phyloP scores from a whole-genome alignment of 441 rosid species.

The Gossypium gossypioides region DNA sequence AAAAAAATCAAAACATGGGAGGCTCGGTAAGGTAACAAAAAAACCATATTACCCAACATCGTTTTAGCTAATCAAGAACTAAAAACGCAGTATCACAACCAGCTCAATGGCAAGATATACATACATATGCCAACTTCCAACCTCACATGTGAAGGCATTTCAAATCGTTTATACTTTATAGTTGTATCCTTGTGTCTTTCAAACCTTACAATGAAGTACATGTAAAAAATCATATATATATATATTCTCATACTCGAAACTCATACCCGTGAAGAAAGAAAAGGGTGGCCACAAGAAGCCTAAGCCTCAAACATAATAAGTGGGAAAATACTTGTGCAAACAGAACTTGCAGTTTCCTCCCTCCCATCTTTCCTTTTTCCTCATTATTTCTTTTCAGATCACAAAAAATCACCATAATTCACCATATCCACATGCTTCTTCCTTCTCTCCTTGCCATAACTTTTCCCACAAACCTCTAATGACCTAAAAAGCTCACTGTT shows the following conservation, averaged over 20 bases:
- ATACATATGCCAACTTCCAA: neutral
- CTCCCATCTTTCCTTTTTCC: neutral
- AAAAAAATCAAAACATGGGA: neutral
- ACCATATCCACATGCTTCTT: neutral
- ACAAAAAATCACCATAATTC: neutral
- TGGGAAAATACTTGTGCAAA: neutral
- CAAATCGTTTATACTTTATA: neutral
- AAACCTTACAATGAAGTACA: neutral
- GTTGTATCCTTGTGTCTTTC: neutral
- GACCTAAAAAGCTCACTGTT: neutral
- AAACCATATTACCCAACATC: neutral
- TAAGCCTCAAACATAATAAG: neutral
- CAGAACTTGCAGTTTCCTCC: neutral
- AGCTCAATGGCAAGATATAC: neutral
- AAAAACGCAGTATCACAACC: neutral
- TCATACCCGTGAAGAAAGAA: neutral
- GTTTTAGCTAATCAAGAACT: neutral
- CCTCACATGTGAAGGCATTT: neutral
- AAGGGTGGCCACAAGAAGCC: neutral
- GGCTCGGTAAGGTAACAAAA: neutral
- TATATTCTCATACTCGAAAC: neutral
- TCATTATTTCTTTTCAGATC: neutral
- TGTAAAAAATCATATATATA: no score
- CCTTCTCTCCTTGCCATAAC: neutral
- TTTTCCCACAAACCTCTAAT: neutral